Evolutionary conservation across 495 filamentous ascomycete genomes (phyloP).

Genomic region (Neurospora sp.): DNA sequence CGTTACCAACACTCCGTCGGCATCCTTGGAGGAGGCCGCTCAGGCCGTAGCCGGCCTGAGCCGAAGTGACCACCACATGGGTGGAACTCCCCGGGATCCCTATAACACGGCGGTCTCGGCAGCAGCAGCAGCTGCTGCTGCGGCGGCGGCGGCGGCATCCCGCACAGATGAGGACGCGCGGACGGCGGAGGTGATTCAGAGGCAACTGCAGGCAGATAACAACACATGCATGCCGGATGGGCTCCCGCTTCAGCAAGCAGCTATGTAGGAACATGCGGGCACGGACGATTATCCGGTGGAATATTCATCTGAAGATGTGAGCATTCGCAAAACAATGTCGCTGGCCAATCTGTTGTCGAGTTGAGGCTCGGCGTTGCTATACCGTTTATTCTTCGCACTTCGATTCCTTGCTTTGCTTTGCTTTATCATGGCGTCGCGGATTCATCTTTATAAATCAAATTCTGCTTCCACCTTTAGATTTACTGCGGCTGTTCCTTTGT

Average conservation of each 20-base stretch:
- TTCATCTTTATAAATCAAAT: background rate
- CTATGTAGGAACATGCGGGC: too few relatives aligned
- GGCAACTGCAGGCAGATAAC: slow-evolving; percentile 27
- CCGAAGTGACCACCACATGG: slow-evolving; percentile 13
- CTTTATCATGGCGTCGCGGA: background rate
- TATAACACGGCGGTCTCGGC: slow-evolving; percentile 5
- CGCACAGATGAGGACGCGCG: slow-evolving; percentile 22
- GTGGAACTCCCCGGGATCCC: slow-evolving; percentile 3
- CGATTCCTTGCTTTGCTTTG: background rate
- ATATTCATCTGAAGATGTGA: too few relatives aligned
- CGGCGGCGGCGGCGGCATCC: background rate
- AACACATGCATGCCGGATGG: slow-evolving; percentile 7
- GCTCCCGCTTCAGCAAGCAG: slow-evolving; percentile 6
- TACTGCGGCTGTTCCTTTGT: too few relatives aligned
- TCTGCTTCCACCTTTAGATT: background rate
- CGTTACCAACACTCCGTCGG: background rate
- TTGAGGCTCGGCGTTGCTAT: background rate
- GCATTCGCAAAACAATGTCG: too few relatives aligned
- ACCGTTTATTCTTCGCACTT: background rate
- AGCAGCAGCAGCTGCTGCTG: background rate
- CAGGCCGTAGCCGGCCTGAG: slow-evolving; percentile 27
- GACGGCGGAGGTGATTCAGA: slow-evolving; percentile 28
- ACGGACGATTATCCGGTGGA: too few relatives aligned
- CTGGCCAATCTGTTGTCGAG: too few relatives aligned
- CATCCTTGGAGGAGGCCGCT: slow-evolving; percentile 24